A percentile compares a stretch with the other conserved stretches of the same genome.
Evolutionary conservation across 257 asterid species (phyloP).

Genomic region (Gardenia jasminoides): DNA sequence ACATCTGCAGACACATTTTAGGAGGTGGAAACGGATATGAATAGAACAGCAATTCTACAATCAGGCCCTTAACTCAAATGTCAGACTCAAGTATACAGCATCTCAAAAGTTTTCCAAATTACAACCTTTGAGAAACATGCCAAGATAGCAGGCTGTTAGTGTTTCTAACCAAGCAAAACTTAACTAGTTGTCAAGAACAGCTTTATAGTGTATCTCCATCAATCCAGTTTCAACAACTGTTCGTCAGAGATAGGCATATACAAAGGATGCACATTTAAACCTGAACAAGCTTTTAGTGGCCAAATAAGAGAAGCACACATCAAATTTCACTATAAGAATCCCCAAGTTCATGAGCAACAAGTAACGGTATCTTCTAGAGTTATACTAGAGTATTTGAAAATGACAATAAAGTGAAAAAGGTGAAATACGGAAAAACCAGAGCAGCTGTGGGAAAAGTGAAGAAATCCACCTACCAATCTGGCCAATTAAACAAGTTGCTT

Average conservation of each 20-base stretch:
- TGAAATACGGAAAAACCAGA: neutral
- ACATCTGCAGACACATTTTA: no score
- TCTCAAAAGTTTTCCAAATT: neutral
- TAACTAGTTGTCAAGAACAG: neutral
- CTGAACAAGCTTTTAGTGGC: neutral
- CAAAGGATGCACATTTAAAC: neutral
- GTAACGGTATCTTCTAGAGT: neutral
- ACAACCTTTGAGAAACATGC: neutral
- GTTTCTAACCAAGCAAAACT: neutral
- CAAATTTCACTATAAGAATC: neutral
- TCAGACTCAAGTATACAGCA: neutral
- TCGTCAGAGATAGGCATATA: neutral
- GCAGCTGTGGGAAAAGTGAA: neutral
- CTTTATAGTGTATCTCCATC: neutral
- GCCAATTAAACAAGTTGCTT: neutral
- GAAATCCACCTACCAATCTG: neutral
- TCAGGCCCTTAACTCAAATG: neutral
- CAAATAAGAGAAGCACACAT: neutral
- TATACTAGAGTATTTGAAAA: neutral
- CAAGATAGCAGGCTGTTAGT: neutral
- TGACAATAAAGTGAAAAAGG: neutral
- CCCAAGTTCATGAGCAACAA: neutral
- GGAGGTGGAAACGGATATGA: neutral
- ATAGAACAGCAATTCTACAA: neutral
- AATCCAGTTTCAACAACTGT: slow-evolving; percentile 1